Evolutionary conservation across 495 filamentous ascomycete genomes (phyloP), one percentile per base, ranked within the genome.

Genomic region (Talaromyces trachyspermus): DNA sequence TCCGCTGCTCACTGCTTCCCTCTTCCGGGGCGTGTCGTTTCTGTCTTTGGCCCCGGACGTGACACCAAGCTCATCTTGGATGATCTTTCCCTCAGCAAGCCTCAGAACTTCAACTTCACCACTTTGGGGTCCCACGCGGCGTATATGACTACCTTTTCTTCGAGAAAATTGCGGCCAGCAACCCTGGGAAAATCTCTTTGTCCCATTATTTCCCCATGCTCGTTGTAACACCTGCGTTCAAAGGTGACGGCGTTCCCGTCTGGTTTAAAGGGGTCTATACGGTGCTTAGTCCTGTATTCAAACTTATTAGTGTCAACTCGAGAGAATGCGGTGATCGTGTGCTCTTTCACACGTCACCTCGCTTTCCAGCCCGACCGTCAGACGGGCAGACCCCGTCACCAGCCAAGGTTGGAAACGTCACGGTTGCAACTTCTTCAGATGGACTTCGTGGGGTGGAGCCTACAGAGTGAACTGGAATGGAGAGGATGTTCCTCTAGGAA

Each of bases 381-480:
- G 23, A 12, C 15, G 42, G 19, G 8, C 18, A 24, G 55, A 36
- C 2, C n/a, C n/a, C n/a, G 11, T 59, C 2, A 14, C 12, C 12
- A 35, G 11, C 12, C 30, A 35, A 14, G 9, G 12, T 17, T 35
- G 30, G n/a, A 2, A 41, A 46, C 2, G 47, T 62, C 17, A 49
- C 48, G 6, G 51, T 49, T 7, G 61, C 57, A n/a, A 49, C 17
- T 12, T 35, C n/a, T 15, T 35, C 46, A 7, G 48, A 57, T 45
- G 65, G 64, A 0, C 43, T 55, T 24, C 24, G 41, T 2, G 63
- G 65, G 59, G 65, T 51, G 66, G 66, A 20, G 63, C 49, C 3
- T 70, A 68, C 51, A 38, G 55, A 29, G 55, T 65, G 2, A 62
- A 62, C 47, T 68, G 61, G 61, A 54, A 65, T 54, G 57, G 62